Conservation (phyloP, 2,329 filamentous ascomycete genomes). For the Neospermospora avenae region DNA sequence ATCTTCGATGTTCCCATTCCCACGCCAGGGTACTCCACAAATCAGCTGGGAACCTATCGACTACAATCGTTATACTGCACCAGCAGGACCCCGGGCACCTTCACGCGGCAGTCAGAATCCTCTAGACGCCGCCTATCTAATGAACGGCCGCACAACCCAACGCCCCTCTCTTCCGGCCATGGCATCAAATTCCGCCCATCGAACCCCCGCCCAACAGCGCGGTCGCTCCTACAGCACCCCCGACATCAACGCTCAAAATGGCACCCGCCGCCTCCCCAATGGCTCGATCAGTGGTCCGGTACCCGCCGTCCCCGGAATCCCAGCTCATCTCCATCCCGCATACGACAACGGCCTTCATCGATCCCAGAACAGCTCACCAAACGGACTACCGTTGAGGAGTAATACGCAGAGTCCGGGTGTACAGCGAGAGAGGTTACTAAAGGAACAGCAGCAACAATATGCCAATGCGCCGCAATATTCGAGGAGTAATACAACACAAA, state of each 20-base stretch:
- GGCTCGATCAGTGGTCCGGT: constrained; percentile 48
- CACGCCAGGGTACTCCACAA: constrained; percentile 68
- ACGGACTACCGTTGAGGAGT: constrained; percentile 62
- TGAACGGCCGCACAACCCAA: constrained; percentile 63
- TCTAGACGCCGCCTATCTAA: constrained; percentile 55
- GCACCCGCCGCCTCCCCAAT: constrained; percentile 53
- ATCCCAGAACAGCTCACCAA: constrained; percentile 78
- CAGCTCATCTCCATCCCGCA: constrained; percentile 61
- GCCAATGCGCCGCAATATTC: constrained; percentile 35
- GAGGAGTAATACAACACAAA: constrained; percentile 28
- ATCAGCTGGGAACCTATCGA: constrained; percentile 57
- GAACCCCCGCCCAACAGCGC: constrained; percentile 55
- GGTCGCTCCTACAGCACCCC: constrained; percentile 93
- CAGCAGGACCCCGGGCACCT: constrained; percentile 77
- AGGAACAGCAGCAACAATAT: constrained; percentile 40
- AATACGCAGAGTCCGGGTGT: constrained; percentile 69
- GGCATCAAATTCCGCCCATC: constrained; percentile 50
- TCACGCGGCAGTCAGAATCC: constrained; percentile 71
- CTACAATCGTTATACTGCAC: constrained; percentile 83
- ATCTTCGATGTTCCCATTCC: constrained; percentile 77
- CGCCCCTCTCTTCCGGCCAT: constrained; percentile 78
- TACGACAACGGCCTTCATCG: constrained; percentile 65
- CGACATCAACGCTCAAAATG: constrained; percentile 75
- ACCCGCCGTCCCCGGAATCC: constrained; percentile 73
- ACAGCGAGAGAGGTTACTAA: constrained; percentile 56